phyloP scores from a whole-genome alignment of 805 yeast species.

The Kazachstania taianensis region DNA sequence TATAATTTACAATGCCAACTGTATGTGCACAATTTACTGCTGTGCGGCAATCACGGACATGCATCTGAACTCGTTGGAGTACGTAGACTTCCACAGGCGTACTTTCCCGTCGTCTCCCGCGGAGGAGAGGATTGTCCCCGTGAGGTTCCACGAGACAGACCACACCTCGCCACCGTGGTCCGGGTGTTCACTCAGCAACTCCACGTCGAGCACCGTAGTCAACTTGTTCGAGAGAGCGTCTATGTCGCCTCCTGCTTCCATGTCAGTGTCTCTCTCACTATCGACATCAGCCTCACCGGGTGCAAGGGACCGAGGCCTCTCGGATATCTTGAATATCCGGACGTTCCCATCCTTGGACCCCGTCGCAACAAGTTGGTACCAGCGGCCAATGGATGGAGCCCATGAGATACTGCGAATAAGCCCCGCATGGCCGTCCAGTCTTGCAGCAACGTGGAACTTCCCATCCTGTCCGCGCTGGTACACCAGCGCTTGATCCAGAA shows the following conservation, averaged over 20 bases:
- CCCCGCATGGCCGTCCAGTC: conserved; percentile 76
- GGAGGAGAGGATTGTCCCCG: conserved; percentile 85
- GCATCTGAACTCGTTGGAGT: conserved; percentile 79
- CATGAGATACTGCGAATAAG: conserved; percentile 81
- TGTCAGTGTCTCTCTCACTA: not conserved
- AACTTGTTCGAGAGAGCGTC: conserved; percentile 1
- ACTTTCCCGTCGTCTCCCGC: conserved; percentile 95
- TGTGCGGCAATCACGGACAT: conserved; percentile 71
- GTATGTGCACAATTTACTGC: no score
- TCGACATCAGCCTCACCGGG: not conserved
- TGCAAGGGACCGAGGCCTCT: conserved; percentile 14
- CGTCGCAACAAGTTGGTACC: conserved; percentile 81
- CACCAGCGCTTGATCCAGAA: conserved; percentile 79
- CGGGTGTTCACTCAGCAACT: conserved; percentile 53
- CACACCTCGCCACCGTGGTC: conserved; percentile 88
- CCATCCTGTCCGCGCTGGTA: conserved; percentile 46
- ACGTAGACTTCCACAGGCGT: conserved; percentile 84
- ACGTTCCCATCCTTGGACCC: conserved; percentile 93
- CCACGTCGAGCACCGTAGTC: conserved; percentile 35
- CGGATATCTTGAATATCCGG: conserved; percentile 68
- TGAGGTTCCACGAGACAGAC: conserved; percentile 90
- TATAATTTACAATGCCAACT: no score
- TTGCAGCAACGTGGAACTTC: conserved; percentile 46
- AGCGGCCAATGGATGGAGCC: conserved; percentile 95
- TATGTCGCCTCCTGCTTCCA: not conserved